These are phyloP conservation scores for Aspergillus hiratsukae DNA, from an alignment of 2,329 filamentous ascomycete genomes.

Conservation along the genomic window DNA sequence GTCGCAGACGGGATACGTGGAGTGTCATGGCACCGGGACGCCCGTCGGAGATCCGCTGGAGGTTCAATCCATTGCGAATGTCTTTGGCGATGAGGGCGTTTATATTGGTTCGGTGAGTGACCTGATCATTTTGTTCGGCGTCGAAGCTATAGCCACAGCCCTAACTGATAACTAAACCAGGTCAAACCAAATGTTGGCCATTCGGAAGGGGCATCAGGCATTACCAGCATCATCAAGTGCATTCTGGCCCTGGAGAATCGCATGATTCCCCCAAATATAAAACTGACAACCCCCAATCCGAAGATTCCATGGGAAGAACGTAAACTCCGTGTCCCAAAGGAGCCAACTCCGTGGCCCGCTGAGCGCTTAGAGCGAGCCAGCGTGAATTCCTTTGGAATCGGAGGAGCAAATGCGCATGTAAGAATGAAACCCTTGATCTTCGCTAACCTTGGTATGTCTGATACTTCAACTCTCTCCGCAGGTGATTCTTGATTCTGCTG, in stretches of 20 bases:
- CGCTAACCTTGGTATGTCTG: too few relatives aligned
- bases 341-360: constrained; percentile 15
- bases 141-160: too few relatives aligned
- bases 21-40: too few relatives aligned
- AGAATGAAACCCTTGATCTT: background rate
- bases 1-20: too few relatives aligned
- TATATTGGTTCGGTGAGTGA: too few relatives aligned
- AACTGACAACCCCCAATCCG: constrained; percentile 15
- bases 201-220: constrained; percentile 5
- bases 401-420: constrained; percentile 12
- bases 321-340: background rate
- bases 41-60: too few relatives aligned
- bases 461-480: too few relatives aligned
- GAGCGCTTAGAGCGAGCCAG: constrained; percentile 15
- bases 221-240: constrained; percentile 9
- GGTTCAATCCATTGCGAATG: too few relatives aligned
- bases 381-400: constrained; percentile 27
- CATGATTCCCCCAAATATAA: constrained; percentile 7
- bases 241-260: constrained; percentile 9
- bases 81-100: too few relatives aligned
- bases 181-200: background rate
- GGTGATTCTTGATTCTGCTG: too few relatives aligned
- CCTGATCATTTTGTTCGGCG: too few relatives aligned
- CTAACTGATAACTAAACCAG: too few relatives aligned
- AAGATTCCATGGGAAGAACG: constrained; percentile 9